Percentiles rank a stretch among this genome's conserved stretches.
phyloP scores from a whole-genome alignment of 345 rosid genomes.

The Citrus unshiu region DNA sequence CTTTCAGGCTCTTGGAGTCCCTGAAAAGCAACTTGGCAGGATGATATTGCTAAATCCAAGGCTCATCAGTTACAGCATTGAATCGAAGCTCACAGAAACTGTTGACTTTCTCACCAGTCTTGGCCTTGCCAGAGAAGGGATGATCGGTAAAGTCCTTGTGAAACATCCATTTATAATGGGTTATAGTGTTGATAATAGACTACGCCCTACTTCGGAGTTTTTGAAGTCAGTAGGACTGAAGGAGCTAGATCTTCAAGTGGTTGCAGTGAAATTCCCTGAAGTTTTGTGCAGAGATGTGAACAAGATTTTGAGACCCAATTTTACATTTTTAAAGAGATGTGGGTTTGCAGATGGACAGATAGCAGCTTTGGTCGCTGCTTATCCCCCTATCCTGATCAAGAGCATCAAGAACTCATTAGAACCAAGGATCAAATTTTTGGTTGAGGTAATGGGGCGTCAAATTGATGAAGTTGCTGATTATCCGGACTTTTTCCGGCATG shows the following conservation, averaged over 20 bases:
- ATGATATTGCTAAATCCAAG: constrained; percentile 65
- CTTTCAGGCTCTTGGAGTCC: constrained; percentile 68
- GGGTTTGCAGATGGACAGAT: constrained; percentile 59
- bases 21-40: constrained; percentile 72
- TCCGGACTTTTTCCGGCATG: constrained; percentile 66
- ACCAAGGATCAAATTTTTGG: constrained; percentile 70
- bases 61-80: constrained; percentile 76
- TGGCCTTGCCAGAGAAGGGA: constrained; percentile 55
- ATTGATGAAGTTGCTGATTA: constrained; percentile 56
- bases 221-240: constrained; percentile 52
- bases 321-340: constrained; percentile 35
- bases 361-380: constrained; percentile 53
- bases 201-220: constrained; percentile 58
- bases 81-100: constrained; percentile 49
- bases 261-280: constrained; percentile 58
- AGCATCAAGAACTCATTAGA: constrained; percentile 61
- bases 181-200: constrained; percentile 55
- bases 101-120: constrained; percentile 57
- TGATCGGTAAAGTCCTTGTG: constrained; percentile 61
- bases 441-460: constrained; percentile 62
- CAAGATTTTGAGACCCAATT: constrained; percentile 57
- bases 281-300: constrained; percentile 64
- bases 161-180: constrained; percentile 75
- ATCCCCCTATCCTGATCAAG: constrained; percentile 66
- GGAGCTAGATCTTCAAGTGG: constrained; percentile 41